Evolutionary conservation across 768 basidiomycete genomes (phyloP), one percentile per base, ranked within the genome.

Genomic region (Hortiboletus campestris): DNA sequence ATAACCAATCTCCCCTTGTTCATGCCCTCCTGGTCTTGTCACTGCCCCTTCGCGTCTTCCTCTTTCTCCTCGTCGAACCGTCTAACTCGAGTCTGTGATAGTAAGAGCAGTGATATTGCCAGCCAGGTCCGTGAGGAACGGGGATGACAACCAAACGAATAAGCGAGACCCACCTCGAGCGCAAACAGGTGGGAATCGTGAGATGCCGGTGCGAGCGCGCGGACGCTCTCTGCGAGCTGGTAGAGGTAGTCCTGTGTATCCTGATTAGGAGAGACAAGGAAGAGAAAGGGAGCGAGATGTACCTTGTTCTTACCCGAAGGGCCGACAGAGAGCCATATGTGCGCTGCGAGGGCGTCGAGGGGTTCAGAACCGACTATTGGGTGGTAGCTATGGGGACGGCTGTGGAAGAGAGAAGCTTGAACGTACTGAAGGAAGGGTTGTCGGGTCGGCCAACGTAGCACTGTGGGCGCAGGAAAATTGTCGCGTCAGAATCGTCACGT

Each of bases 271-370:
- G 7, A 6, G 46, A 19, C 10, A n/a, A 13, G 13, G n/a, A 16
- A 16, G 25, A 17, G 17, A 19, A n/a, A 10, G 25, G 5, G 12
- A 16, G 19, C 14, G 4, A 3, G 7, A 28, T 11, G 28, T 40
- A 89, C 94, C 77, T 94, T 95, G 76, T 98, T 98, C 3, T 76
- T 81, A 1, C 95, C 95, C 0, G 94, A 97, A 0, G 94, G 94
- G 1, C 95, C 95, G 0, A 84, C 79, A 0, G 89, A 85, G 25
- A 72, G 70, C 80, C 85, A 88, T 47, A 98, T 96, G 4, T 76
- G 76, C 32, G 79, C 64, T 0, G 92, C 85, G 5, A 95, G 81
- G 3, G 62, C 53, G 38, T 85, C 81, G n/a, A 94, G 73, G 0
- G 88, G 84, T 67, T 95, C 90, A 8, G 88, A 86, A 3, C 91